Conservation (phyloP, 179 eudicot species). For the Actinidia polygama region DNA sequence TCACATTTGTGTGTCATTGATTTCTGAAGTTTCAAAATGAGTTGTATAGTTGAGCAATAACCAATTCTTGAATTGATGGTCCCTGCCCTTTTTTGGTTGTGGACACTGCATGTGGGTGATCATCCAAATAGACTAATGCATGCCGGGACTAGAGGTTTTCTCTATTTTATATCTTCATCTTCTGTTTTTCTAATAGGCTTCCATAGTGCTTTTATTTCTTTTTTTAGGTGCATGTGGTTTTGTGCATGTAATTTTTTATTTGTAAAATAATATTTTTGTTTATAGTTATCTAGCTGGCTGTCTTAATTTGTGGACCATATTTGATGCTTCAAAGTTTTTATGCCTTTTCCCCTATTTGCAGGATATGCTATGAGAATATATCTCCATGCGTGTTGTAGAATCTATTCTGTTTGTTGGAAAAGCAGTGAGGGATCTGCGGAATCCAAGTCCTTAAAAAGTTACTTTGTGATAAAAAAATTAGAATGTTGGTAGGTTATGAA, state of each 20-base stretch:
- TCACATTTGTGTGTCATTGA: neutral
- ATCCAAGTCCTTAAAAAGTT: slow-evolving; percentile 94
- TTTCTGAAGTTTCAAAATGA: neutral
- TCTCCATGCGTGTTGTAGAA: slow-evolving; percentile 88
- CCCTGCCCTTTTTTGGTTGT: neutral
- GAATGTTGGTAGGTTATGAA: too few species aligned
- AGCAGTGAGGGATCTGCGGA: slow-evolving; percentile 91
- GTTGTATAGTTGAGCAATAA: neutral
- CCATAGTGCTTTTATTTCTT: neutral
- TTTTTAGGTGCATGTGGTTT: neutral
- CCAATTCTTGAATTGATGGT: neutral
- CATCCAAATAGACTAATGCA: neutral
- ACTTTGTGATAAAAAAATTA: too few species aligned
- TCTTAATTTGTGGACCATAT: slow-evolving; percentile 1
- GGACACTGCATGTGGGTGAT: neutral
- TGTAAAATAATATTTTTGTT: slow-evolving; percentile 7
- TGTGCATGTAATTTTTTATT: neutral
- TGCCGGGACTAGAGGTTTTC: slow-evolving; percentile 5
- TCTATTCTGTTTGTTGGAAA: slow-evolving; percentile 96
- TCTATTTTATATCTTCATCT: neutral
- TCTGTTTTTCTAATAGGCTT: neutral
- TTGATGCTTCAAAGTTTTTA: slow-evolving; percentile 14
- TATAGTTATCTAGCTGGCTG: slow-evolving; percentile 3
- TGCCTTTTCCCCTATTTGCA: slow-evolving; percentile 33
- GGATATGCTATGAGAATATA: slow-evolving; percentile 98